phyloP scores from a whole-genome alignment of 2,329 filamentous ascomycete species.

The Diaporthe citrichinensis region DNA sequence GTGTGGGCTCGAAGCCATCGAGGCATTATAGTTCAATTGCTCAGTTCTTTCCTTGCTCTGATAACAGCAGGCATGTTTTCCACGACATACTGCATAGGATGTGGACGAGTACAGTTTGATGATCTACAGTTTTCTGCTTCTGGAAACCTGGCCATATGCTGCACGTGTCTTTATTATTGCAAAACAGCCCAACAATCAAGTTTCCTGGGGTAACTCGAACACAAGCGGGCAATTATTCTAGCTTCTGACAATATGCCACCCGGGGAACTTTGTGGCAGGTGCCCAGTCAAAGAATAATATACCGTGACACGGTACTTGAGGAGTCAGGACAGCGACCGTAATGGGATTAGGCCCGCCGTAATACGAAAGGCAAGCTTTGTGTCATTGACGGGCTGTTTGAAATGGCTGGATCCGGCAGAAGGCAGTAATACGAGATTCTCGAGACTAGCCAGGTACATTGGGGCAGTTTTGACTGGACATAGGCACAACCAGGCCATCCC shows the following conservation, averaged over 20 bases:
- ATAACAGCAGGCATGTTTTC: not conserved
- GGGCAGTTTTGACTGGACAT: not conserved
- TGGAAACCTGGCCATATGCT: not conserved
- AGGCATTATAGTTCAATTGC: not conserved
- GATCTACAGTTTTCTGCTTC: not conserved
- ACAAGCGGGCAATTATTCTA: not conserved
- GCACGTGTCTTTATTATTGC: not conserved
- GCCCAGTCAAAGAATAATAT: not conserved
- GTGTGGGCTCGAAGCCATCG: not conserved
- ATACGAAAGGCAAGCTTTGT: slow-evolving; percentile 27
- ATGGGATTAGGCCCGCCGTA: not conserved
- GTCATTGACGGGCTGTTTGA: slow-evolving; percentile 14
- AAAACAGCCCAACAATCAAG: not conserved
- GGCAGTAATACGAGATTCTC: slow-evolving; percentile 17
- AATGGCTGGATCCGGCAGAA: slow-evolving; percentile 9
- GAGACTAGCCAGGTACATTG: slow-evolving; percentile 3
- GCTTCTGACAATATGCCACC: not conserved
- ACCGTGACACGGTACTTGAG: not conserved
- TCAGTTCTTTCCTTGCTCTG: not conserved
- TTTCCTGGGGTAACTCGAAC: not conserved
- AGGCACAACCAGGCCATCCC: not conserved
- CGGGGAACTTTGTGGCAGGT: not conserved
- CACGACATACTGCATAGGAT: not conserved
- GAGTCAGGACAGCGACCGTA: not conserved
- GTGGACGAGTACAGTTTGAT: not conserved